Conservation (phyloP, 73 alveolate genomes). For the Paramecium bursaria region DNA sequence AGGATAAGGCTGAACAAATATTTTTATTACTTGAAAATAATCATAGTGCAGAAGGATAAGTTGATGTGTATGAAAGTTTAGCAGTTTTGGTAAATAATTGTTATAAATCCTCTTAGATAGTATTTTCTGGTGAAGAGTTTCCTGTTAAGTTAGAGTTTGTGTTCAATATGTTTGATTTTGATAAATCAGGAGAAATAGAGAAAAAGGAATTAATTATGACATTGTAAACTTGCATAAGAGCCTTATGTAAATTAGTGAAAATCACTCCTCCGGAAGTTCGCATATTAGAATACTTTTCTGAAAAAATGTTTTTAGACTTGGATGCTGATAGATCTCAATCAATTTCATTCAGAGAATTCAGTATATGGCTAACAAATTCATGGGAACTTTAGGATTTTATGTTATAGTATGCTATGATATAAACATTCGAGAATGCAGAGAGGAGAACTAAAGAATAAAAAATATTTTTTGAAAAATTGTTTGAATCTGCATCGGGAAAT, state of each 20-base stretch:
- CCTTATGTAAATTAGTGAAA: conserved; percentile 61
- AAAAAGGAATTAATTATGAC: conserved; percentile 54
- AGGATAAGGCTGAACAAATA: conserved; percentile 52
- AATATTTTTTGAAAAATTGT: conserved; percentile 47
- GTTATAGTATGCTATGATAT: conserved; percentile 51
- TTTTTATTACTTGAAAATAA: conserved; percentile 62
- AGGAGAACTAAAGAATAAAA: conserved; percentile 61
- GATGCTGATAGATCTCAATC: conserved; percentile 64
- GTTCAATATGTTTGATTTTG: conserved; percentile 62
- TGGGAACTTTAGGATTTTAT: conserved; percentile 70
- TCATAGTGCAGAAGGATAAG: conserved; percentile 62
- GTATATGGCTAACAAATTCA: conserved; percentile 43
- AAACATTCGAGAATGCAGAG: conserved; percentile 71
- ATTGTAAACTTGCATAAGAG: conserved; percentile 57
- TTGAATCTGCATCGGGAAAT: conserved; percentile 61
- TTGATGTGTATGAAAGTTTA: conserved; percentile 69
- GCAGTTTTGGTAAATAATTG: conserved; percentile 58
- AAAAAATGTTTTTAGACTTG: conserved; percentile 48
- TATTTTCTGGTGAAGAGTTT: conserved; percentile 67
- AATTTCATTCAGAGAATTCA: conserved; percentile 61
- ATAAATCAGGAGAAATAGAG: conserved; percentile 59
- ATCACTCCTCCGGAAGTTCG: conserved; percentile 61
- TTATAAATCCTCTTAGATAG: not conserved
- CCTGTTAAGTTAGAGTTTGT: conserved; percentile 51
- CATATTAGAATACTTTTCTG: conserved; percentile 51